Percentiles rank a stretch among this genome's conserved stretches.
phyloP scores from a whole-genome alignment of 2,329 filamentous ascomycete genomes.

The Pochonia chlamydosporia region DNA sequence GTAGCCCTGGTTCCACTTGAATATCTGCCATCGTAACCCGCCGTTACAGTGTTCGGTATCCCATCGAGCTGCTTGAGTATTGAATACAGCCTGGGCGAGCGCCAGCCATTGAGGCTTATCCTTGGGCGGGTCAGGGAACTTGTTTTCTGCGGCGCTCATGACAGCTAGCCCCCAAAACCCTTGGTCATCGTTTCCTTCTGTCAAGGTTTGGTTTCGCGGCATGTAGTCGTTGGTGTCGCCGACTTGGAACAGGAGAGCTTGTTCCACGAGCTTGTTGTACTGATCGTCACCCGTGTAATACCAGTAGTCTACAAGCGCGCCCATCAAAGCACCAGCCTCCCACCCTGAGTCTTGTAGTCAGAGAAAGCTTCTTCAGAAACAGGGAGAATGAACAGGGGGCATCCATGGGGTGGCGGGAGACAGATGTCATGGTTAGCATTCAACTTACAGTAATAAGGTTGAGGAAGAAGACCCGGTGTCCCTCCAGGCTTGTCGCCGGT shows the following conservation, averaged over 20 bases:
- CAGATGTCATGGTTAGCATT: too few species aligned
- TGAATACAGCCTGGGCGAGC: slow-evolving; percentile 74
- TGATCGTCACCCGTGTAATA: slow-evolving; percentile 69
- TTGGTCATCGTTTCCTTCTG: slow-evolving; percentile 70
- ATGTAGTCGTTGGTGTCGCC: slow-evolving; percentile 71
- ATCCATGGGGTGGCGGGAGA: background rate
- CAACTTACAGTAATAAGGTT: slow-evolving; percentile 48
- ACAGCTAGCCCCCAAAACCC: slow-evolving; percentile 68
- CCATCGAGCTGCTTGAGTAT: slow-evolving; percentile 71
- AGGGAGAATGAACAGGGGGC: background rate
- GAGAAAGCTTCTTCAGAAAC: background rate
- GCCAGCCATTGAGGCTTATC: slow-evolving; percentile 61
- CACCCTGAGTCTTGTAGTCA: slow-evolving; percentile 41
- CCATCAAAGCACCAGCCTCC: slow-evolving; percentile 70
- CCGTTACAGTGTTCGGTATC: slow-evolving; percentile 63
- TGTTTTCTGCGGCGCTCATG: slow-evolving; percentile 65
- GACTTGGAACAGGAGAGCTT: slow-evolving; percentile 69
- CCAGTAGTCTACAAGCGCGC: slow-evolving; percentile 76
- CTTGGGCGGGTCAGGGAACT: slow-evolving; percentile 54
- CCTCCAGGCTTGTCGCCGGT: slow-evolving; percentile 43
- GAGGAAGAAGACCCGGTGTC: slow-evolving; percentile 45
- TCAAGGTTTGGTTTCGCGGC: slow-evolving; percentile 64
- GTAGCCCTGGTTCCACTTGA: slow-evolving; percentile 74
- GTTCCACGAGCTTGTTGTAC: slow-evolving; percentile 62
- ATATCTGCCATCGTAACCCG: slow-evolving; percentile 81